Evolutionary conservation across 2,329 filamentous ascomycete genomes (phyloP).

Genomic region (Cladobotryum protrusum): DNA sequence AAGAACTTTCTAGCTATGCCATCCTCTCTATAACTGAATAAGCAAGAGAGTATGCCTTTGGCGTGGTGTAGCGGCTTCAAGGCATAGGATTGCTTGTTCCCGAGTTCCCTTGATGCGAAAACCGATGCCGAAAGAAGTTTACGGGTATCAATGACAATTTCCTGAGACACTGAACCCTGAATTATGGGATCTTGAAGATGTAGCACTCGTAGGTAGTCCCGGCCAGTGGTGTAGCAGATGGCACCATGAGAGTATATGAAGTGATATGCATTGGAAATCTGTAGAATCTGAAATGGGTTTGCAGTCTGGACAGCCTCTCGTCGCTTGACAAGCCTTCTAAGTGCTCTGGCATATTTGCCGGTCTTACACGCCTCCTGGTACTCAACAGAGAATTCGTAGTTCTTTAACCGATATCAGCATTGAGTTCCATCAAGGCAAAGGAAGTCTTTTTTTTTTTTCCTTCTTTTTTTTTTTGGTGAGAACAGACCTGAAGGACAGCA

Average conservation of each 20-base stretch:
- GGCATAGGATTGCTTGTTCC: constrained; percentile 32
- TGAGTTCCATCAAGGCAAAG: not conserved
- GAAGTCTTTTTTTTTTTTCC: not conserved
- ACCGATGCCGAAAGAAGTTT: constrained; percentile 26
- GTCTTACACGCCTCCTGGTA: constrained; percentile 16
- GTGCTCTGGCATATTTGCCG: constrained; percentile 17
- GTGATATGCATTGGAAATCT: constrained; percentile 52
- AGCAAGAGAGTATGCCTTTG: constrained; percentile 50
- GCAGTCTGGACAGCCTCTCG: constrained; percentile 54
- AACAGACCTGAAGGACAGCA: constrained; percentile 51
- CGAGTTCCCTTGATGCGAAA: constrained; percentile 29
- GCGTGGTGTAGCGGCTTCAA: constrained; percentile 53
- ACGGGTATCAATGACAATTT: constrained; percentile 52
- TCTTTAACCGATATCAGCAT: constrained; percentile 6
- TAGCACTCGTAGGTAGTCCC: constrained; percentile 47
- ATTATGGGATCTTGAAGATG: constrained; percentile 45
- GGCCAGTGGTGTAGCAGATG: constrained; percentile 54
- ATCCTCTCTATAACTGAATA: constrained; percentile 40
- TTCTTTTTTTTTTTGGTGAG: too few species aligned
- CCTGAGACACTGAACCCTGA: constrained; percentile 34
- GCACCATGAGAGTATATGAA: constrained; percentile 59
- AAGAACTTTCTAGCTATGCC: constrained; percentile 42
- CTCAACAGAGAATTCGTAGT: constrained; percentile 18
- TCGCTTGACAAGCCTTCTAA: constrained; percentile 57
- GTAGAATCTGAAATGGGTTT: constrained; percentile 51